phyloP scores from a whole-genome alignment of 2,329 filamentous ascomycete genomes.

The Sporothrix variecibatus region DNA sequence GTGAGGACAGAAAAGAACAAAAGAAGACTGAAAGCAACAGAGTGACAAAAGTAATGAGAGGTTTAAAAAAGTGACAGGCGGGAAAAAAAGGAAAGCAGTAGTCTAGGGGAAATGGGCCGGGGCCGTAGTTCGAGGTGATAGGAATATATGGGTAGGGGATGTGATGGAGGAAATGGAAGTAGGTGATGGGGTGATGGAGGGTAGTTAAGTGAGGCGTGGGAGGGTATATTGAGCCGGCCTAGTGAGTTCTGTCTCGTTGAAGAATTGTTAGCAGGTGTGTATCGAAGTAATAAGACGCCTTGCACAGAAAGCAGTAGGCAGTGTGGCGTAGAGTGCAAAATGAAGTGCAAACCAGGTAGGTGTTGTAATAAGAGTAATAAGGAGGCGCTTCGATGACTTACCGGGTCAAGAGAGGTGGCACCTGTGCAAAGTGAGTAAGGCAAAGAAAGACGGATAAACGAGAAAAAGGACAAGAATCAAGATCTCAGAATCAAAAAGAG shows the following conservation, averaged over 20 bases:
- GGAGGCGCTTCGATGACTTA: background rate
- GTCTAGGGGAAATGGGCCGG: conserved; percentile 11
- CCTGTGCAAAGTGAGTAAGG: background rate
- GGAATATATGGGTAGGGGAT: conserved; percentile 9
- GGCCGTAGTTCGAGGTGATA: background rate
- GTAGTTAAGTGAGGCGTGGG: conserved; percentile 16
- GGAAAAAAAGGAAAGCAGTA: background rate
- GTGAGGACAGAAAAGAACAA: background rate
- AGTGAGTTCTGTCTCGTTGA: conserved; percentile 14
- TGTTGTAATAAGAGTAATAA: background rate
- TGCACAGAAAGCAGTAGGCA: background rate
- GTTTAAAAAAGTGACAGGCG: background rate
- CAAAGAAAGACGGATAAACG: conserved; percentile 3
- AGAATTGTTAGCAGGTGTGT: conserved; percentile 18
- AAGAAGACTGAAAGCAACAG: background rate
- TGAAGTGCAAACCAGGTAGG: background rate
- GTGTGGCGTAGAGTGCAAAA: background rate
- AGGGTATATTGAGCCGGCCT: conserved; percentile 4
- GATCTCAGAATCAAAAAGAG: conserved; percentile 3
- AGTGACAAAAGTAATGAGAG: background rate
- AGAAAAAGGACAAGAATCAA: conserved; percentile 1
- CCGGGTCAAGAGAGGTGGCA: background rate
- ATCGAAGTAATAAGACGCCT: background rate
- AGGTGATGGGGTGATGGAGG: conserved; percentile 16
- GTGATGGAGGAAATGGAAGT: conserved; percentile 9